Base-by-base conservation (phyloP, 768 basidiomycete species). In the Atractiella rhizophila region DNA sequence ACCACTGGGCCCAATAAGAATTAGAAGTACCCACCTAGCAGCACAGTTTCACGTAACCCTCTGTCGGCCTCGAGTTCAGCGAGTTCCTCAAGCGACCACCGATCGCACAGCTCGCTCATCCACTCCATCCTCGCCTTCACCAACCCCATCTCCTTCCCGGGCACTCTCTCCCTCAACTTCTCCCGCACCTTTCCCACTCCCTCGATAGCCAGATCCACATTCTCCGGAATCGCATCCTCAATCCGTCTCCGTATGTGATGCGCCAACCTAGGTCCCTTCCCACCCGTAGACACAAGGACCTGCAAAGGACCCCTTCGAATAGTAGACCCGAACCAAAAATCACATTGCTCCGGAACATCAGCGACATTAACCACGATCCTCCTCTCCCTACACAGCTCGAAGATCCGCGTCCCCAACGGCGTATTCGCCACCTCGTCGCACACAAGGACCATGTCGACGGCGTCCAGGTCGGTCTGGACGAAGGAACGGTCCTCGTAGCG, bases 261-360 rank as follows among this genome's bases (percentile, higher is more conserved):
- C 4, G 86, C 83, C 54, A 96, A 66, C 54, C 79, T 74, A 2
- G 91, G 91, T 11, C 82, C 79, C 51, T 78, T 73, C 25, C 91
- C 91, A 46, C 80, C 80, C 4, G 91, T 96, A 15, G 82, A 86
- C 38, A 98, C 73, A 77, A 96, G 76, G 48, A 98, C 71, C 60
- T 91, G 85, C 19, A 98, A 62, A 0, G 86, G 80, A 1, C 88
- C 86, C 45, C 73, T 68, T 24, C 81, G 74, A 45, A 94, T 72
- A 57, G 82, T 79, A 3, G 81, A 77, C 37, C 91, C 91, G 61
- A 96, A 98, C 64, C 86, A 96, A 55, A 98, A 98, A 60, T 98
- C 88, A 65, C 91, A 98, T 31, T 74, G 69, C 32, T 78, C 72
- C 3, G 91, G 91, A 45, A 94, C 76, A 62, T 98, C 88, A 28